Base-by-base conservation (phyloP, 31 red algal genomes). In the Pterothamnion heteromorphum region DNA sequence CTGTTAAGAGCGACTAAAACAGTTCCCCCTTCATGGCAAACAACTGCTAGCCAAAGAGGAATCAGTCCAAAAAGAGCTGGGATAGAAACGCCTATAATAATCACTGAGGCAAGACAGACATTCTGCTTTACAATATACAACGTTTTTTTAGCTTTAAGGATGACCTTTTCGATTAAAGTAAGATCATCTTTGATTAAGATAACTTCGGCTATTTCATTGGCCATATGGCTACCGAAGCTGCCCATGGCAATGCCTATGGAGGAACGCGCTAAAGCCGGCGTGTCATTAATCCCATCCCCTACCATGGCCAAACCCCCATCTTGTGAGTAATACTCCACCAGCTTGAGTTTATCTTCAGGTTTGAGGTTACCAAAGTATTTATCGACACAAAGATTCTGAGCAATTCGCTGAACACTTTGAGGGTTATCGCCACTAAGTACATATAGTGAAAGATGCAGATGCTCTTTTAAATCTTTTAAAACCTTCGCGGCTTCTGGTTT, bases 281-380 rank as follows among this genome's bases (percentile, higher is more conserved):
- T 95, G 81, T 98, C 97, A 39, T 98, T 98, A 36, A 98, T 93
- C 27, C 97, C 97, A 88, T 98, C 97, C 3, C 97, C 97, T 5
- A 98, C 95, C 92, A 96, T 95, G 91, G 35, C 92, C 43, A n/a
- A 92, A 90, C 0, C 35, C 89, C 31, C 95, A 81, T 22, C 80
- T 93, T 85, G 32, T 31, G 36, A 90, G 39, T 80, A 96, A 51
- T 3, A 43, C 26, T 24, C 74, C 74, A 20, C 92, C 86, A 0
- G 90, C 82, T 35, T 74, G 83, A 97, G 2, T 95, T 92, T 26
- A 98, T 38, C 92, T 98, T 98, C 3, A 92, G 91, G 26, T 94
- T 80, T 5, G 97, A 95, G 36, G 88, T 95, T 51, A 93, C 92
- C 43, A 92, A 80, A 2, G 94, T 35, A 83, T 94, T 80, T 51